Evolutionary conservation across 129 eudicot species (phyloP), one percentile per base, ranked within the genome.

Genomic region (Centella asiatica): DNA sequence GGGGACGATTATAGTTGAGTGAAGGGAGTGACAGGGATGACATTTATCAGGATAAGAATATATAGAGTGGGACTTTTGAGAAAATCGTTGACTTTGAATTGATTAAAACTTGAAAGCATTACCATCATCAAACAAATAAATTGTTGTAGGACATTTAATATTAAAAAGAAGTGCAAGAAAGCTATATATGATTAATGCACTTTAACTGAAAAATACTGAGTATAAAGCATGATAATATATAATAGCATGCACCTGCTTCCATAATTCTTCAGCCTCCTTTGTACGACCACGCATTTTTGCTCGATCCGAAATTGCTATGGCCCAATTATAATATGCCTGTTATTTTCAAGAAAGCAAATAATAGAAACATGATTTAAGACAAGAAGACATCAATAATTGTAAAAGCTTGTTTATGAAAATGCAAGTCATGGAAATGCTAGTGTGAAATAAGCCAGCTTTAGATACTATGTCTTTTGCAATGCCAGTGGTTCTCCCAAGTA

Each of bases 311-410:
- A 90, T 90, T 76, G 94, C 95, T 57, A 87, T 90, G 47, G 98
- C 98, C 98, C 98, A 90, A 69, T 90, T 84, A 70, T 87, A 90
- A 72, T 72, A 86, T 50, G 94, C 97, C 97, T 85, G 78, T 57
- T 24, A 60, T 42, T 57, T 53, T 26, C 42, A 67, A 29, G 70
- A 12, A 57, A 33, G 34, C 32, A 23, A 37, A 19, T 20, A 26
- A 44, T 13, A 4, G 2, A 42, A 4, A 27, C 58, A 17, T 61
- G 33, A 67, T 11, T 24, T 24, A 15, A 39, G 45, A 15, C 24
- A 29, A 25, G 19, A 47, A 20, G 20, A 20, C 28, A 52, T 66
- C 14, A 12, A n/a, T 24, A 36, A n/a, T n/a, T 25, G 67, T 29
- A 52, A 45, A 44, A 48, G 27, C 36, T 49, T 23, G 31, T 65